phyloP scores from a whole-genome alignment of 2,329 filamentous ascomycete genomes.

The Triangularia verruculosa region DNA sequence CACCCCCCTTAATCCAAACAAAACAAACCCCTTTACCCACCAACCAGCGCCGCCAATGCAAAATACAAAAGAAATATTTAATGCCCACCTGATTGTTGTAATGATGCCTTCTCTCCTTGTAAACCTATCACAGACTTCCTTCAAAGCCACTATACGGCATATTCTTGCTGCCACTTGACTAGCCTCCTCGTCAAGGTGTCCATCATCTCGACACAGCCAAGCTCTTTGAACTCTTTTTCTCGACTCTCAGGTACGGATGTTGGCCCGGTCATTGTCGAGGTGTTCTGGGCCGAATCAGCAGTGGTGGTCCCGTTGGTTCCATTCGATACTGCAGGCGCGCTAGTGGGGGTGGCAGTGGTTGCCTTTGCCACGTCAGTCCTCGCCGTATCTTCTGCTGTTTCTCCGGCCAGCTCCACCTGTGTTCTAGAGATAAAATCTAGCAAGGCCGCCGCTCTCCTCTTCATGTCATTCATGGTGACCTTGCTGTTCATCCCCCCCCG shows the following conservation, averaged over 20 bases:
- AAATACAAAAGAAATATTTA: background rate
- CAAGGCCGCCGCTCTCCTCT: constrained; percentile 76
- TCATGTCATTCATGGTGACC: constrained; percentile 84
- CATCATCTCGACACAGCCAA: constrained; percentile 88
- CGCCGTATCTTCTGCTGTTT: constrained; percentile 39
- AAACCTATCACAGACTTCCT: background rate
- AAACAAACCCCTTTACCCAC: background rate
- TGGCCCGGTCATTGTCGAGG: constrained; percentile 29
- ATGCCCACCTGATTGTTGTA: background rate
- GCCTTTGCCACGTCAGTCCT: constrained; percentile 41
- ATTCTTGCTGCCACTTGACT: constrained; percentile 81
- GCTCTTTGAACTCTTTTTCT: constrained; percentile 64
- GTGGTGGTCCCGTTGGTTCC: constrained; percentile 2
- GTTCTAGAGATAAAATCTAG: constrained; percentile 87
- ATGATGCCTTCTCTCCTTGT: background rate
- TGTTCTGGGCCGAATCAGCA: background rate
- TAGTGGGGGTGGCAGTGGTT: constrained; percentile 3
- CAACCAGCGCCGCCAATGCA: background rate
- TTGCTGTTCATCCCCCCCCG: constrained; percentile 60
- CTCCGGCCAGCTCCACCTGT: constrained; percentile 79
- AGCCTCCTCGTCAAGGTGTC: constrained; percentile 76
- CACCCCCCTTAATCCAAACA: background rate
- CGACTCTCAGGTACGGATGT: constrained; percentile 20
- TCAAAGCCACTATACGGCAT: constrained; percentile 35
- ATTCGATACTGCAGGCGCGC: background rate